Evolutionary conservation across 345 rosid genomes (phyloP).

Genomic region (Erucastrum elatum): DNA sequence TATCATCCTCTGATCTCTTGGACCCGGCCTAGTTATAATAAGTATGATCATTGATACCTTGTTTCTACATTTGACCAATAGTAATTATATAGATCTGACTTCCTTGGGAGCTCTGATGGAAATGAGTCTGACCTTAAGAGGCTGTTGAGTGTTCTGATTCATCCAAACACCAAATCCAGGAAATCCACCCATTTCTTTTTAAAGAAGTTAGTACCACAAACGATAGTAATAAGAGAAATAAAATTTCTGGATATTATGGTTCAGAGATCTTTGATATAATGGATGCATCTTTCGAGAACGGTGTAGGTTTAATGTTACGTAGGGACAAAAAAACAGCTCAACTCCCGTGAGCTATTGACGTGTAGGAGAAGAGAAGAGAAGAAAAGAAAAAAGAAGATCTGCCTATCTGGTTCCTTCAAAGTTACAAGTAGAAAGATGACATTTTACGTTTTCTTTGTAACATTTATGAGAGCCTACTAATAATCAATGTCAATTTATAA

Average conservation of each 20-base stretch:
- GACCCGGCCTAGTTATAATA: not conserved
- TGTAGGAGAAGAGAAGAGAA: not conserved
- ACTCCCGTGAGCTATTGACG: slow-evolving; percentile 4
- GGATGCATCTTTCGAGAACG: not conserved
- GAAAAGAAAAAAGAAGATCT: not conserved
- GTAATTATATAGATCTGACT: not conserved
- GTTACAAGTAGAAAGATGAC: not conserved
- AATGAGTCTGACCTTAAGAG: not conserved
- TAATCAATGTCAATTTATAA: not conserved
- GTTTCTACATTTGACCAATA: not conserved
- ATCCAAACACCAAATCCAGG: not conserved
- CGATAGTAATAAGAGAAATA: not conserved
- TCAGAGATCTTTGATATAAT: not conserved
- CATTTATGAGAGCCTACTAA: too few relatives aligned
- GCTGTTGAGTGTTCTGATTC: slow-evolving; percentile 13
- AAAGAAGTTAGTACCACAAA: not conserved
- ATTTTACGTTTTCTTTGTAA: not conserved
- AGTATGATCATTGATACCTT: not conserved
- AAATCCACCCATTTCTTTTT: not conserved
- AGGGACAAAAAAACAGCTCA: not conserved
- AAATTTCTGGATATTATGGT: not conserved
- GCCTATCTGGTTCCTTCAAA: not conserved
- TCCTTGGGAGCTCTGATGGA: not conserved
- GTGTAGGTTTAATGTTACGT: slow-evolving; percentile 6
- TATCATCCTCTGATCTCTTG: not conserved